These are phyloP conservation scores for Fagopyrum esculentum DNA, from an alignment of 148 eudicot genomes.

Conservation along the genomic window DNA sequence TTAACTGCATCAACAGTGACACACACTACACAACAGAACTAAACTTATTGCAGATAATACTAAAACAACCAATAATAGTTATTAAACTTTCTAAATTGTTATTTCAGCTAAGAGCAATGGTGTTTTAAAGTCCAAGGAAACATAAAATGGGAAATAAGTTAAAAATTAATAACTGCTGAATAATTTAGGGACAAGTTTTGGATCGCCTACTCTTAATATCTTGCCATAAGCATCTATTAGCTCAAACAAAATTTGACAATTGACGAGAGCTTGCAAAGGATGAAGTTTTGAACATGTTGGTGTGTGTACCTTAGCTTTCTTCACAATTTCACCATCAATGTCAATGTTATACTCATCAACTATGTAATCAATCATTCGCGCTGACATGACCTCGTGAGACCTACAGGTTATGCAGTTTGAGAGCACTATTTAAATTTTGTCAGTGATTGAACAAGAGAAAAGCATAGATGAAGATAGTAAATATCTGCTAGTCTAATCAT, in stretches of 20 bases:
- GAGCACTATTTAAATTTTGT: not conserved
- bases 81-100: not conserved
- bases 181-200: not conserved
- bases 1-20: not conserved
- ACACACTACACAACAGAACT: not conserved
- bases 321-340: constrained; percentile 54
- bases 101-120: not conserved
- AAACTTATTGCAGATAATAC: constrained; percentile 1
- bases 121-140: not conserved
- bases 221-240: not conserved
- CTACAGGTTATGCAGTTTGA: constrained; percentile 25
- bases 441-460: not conserved
- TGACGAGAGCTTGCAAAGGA: not conserved
- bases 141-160: not conserved
- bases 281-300: not conserved
- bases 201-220: not conserved
- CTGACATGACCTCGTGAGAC: constrained; percentile 97
- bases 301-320: constrained; percentile 61
- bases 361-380: constrained; percentile 75
- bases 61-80: not conserved
- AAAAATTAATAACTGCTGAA: not conserved
- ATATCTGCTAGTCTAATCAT: not conserved
- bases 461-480: not conserved
- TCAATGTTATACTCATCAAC: constrained; percentile 86
- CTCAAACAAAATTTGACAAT: not conserved